Conservation (phyloP, 108 stramenopile species). For the Nitzschia palea region DNA sequence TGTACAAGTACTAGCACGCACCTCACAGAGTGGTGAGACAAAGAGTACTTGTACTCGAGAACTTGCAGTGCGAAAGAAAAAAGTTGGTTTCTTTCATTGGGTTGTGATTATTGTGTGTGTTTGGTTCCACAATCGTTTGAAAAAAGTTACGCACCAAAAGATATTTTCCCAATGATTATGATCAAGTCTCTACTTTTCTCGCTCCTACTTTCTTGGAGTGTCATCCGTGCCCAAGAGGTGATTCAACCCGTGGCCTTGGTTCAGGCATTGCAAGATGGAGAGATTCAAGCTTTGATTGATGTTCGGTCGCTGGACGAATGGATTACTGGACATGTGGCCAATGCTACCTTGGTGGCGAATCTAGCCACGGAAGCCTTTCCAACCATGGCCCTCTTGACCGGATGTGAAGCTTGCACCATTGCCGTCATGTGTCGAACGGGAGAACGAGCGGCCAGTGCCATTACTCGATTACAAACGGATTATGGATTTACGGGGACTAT, state of each 20-base stretch:
- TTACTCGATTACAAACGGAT: slow-evolving; percentile 10
- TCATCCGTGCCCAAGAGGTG: neutral
- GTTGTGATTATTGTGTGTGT: neutral
- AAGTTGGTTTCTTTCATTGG: too few species aligned
- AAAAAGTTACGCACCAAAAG: too few species aligned
- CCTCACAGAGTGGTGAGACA: too few species aligned
- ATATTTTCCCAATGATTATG: neutral
- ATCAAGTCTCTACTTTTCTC: neutral
- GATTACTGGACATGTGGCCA: slow-evolving; percentile 26
- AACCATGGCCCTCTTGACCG: neutral
- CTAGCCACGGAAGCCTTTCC: slow-evolving; percentile 1
- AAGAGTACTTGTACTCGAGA: too few species aligned
- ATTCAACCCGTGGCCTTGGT: slow-evolving; percentile 13
- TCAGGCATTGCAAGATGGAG: slow-evolving; percentile 10
- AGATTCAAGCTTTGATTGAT: slow-evolving; percentile 30
- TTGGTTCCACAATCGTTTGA: neutral
- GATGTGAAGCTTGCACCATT: slow-evolving; percentile 12
- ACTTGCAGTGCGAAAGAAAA: too few species aligned
- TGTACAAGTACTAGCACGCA: too few species aligned
- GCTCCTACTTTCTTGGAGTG: neutral
- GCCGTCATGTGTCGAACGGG: slow-evolving; percentile 29
- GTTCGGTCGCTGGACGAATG: slow-evolving; percentile 32
- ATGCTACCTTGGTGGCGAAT: slow-evolving; percentile 24
- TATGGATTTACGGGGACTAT: slow-evolving; percentile 18
- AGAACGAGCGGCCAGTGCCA: slow-evolving; percentile 17